Conservation (phyloP, 2,329 filamentous ascomycete genomes). For the Ustilaginoidea virens region DNA sequence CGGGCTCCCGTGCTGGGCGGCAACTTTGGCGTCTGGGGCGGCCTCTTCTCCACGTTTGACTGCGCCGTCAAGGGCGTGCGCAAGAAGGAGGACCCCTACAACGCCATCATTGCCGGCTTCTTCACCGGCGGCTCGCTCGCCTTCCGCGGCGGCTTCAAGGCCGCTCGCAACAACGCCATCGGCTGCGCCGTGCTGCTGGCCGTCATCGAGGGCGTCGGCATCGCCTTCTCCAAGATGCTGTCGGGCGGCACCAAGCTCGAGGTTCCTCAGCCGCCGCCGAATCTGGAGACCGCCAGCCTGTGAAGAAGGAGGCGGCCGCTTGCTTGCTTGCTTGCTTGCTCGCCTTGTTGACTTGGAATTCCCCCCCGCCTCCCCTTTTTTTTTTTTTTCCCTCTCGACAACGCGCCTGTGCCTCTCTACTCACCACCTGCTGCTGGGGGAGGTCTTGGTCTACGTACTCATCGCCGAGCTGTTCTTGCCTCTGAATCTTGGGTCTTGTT, state of each 20-base stretch:
- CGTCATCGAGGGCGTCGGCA: constrained; percentile 94
- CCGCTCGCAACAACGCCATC: constrained; percentile 88
- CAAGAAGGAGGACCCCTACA: constrained; percentile 97
- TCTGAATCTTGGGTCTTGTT: too few species aligned
- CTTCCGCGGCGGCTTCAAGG: constrained; percentile 79
- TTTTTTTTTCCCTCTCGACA: too few species aligned
- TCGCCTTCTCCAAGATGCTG: constrained; percentile 90
- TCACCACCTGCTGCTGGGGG: too few species aligned
- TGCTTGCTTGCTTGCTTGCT: too few species aligned
- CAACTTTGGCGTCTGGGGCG: constrained; percentile 97
- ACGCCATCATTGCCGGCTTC: constrained; percentile 94
- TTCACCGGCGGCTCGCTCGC: constrained; percentile 89
- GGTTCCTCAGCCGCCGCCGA: constrained; percentile 24
- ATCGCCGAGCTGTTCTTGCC: too few species aligned
- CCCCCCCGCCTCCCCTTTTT: too few species aligned
- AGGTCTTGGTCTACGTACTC: too few species aligned
- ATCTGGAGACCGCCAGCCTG: constrained; percentile 13
- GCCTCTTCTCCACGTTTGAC: constrained; percentile 89
- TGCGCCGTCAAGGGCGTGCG: constrained; percentile 88
- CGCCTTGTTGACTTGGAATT: too few species aligned
- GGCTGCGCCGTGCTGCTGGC: constrained; percentile 87
- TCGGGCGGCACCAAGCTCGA: constrained; percentile 77
- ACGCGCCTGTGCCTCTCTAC: too few species aligned
- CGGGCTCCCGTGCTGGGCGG: constrained; percentile 90
- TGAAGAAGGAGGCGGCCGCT: constrained; percentile 6